Evolutionary conservation across 768 basidiomycete genomes (phyloP).

Genomic region (Strobilomyces confusus): DNA sequence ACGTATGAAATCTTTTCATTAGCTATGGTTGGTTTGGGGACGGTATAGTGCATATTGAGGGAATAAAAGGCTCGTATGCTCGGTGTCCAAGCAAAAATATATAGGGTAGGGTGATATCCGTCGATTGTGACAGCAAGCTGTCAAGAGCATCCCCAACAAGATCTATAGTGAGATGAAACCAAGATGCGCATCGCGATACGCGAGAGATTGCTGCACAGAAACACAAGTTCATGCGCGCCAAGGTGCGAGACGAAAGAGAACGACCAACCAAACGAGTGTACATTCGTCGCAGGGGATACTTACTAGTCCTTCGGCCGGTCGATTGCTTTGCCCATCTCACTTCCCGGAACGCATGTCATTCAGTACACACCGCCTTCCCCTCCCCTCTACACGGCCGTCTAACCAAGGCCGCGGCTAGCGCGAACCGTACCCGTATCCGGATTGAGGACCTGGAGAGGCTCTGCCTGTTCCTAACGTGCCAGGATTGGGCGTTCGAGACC

Average conservation of each 20-base stretch:
- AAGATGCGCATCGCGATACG: slow-evolving; percentile 15
- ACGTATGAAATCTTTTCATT: slow-evolving; percentile 24
- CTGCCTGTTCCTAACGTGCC: slow-evolving; percentile 28
- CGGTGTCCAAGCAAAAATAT: slow-evolving; percentile 15
- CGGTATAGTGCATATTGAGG: slow-evolving; percentile 24
- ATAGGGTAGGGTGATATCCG: slow-evolving; percentile 8
- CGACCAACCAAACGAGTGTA: slow-evolving; percentile 28
- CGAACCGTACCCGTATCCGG: slow-evolving; percentile 41
- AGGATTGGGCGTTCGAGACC: slow-evolving; percentile 29
- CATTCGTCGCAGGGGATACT: slow-evolving; percentile 18
- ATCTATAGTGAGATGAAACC: slow-evolving; percentile 20
- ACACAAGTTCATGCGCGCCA: slow-evolving; percentile 8
- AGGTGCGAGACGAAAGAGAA: slow-evolving; percentile 2
- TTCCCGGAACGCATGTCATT: slow-evolving; percentile 11
- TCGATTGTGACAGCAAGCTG: slow-evolving; percentile 17
- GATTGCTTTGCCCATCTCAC: slow-evolving; percentile 12
- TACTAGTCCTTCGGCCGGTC: slow-evolving; percentile 13
- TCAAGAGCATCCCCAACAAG: slow-evolving; percentile 16
- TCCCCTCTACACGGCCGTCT: neutral
- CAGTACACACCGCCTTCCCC: neutral
- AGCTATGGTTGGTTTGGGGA: slow-evolving; percentile 16
- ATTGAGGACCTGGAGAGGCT: slow-evolving; percentile 44
- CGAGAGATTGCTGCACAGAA: slow-evolving; percentile 12
- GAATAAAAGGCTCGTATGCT: slow-evolving; percentile 24
- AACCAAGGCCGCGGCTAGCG: slow-evolving; percentile 17